These are phyloP conservation scores for Vachellia pachyceras DNA, from an alignment of 306 rosid genomes.

Conservation along the genomic window DNA sequence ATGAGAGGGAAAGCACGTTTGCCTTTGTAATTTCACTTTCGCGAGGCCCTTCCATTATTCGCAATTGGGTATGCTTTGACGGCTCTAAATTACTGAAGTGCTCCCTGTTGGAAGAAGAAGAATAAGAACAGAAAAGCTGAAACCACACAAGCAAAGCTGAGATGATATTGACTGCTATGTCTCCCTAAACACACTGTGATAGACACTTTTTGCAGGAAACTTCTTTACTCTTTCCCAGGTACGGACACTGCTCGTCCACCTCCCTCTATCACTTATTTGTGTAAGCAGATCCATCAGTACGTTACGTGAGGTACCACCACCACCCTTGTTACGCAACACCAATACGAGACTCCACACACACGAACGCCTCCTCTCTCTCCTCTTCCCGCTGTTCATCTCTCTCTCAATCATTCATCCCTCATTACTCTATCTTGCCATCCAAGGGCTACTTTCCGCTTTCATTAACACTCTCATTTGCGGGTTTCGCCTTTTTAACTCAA, in stretches of 20 bases:
- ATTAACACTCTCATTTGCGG: neutral
- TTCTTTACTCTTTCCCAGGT: slow-evolving; percentile 79
- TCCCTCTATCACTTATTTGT: neutral
- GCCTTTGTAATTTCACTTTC: neutral
- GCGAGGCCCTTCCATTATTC: slow-evolving; percentile 32
- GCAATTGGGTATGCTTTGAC: slow-evolving; percentile 37
- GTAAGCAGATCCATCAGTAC: neutral
- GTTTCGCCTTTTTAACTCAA: neutral
- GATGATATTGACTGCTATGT: slow-evolving; percentile 54
- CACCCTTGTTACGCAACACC: slow-evolving; percentile 30
- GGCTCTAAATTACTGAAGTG: slow-evolving; percentile 13
- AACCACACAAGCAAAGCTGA: slow-evolving; percentile 12
- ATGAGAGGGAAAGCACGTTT: slow-evolving; percentile 27
- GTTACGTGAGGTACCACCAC: slow-evolving; percentile 2
- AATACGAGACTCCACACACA: slow-evolving; percentile 26
- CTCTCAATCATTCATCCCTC: slow-evolving; percentile 6
- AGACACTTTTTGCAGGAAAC: slow-evolving; percentile 63
- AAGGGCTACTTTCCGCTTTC: neutral
- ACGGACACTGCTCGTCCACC: slow-evolving; percentile 44
- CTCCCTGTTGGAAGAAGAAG: slow-evolving; percentile 9
- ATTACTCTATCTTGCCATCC: neutral
- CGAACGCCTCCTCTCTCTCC: neutral
- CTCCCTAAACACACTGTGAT: slow-evolving; percentile 43
- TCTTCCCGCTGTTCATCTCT: neutral
- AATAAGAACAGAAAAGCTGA: slow-evolving; percentile 17